These are phyloP conservation scores for Leersia perrieri DNA, from an alignment of 176 grass and related monocot genomes.

Conservation along the genomic window DNA sequence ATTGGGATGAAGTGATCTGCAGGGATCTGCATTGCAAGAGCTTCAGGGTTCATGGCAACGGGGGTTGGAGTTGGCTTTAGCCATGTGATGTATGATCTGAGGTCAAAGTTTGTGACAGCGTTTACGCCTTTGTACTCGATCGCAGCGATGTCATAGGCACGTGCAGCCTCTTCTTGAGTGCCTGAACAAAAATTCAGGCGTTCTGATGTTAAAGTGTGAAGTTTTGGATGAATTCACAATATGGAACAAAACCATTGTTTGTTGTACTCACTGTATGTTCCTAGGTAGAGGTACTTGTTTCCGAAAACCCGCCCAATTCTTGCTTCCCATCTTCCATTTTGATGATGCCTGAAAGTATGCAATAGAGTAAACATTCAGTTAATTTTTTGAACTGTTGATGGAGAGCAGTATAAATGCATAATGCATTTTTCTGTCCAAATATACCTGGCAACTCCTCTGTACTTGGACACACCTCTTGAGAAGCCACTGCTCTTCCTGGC, in stretches of 20 bases:
- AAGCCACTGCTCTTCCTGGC: slow-evolving; percentile 76
- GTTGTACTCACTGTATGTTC: slow-evolving; percentile 52
- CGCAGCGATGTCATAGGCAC: slow-evolving; percentile 60
- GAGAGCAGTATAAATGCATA: too few species aligned
- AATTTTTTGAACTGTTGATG: neutral
- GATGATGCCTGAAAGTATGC: slow-evolving; percentile 52
- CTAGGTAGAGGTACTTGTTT: slow-evolving; percentile 74
- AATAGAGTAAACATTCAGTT: neutral
- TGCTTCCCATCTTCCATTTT: slow-evolving; percentile 79
- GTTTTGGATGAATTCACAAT: neutral
- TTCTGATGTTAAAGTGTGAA: neutral
- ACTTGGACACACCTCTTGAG: slow-evolving; percentile 71
- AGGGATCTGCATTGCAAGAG: slow-evolving; percentile 13
- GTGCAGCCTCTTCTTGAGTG: slow-evolving; percentile 71
- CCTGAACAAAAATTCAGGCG: slow-evolving; percentile 1
- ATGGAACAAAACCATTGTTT: neutral
- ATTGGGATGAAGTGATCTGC: slow-evolving; percentile 1
- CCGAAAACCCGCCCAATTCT: slow-evolving; percentile 71
- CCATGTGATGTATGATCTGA: slow-evolving; percentile 73
- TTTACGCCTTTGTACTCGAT: slow-evolving; percentile 78
- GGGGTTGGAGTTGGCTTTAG: slow-evolving; percentile 41
- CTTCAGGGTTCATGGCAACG: neutral
- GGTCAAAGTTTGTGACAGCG: slow-evolving; percentile 74
- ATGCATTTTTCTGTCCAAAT: neutral
- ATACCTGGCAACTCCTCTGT: slow-evolving; percentile 73